phyloP scores from a whole-genome alignment of 139 green algal species.

The Chlamydomonas applanata region DNA sequence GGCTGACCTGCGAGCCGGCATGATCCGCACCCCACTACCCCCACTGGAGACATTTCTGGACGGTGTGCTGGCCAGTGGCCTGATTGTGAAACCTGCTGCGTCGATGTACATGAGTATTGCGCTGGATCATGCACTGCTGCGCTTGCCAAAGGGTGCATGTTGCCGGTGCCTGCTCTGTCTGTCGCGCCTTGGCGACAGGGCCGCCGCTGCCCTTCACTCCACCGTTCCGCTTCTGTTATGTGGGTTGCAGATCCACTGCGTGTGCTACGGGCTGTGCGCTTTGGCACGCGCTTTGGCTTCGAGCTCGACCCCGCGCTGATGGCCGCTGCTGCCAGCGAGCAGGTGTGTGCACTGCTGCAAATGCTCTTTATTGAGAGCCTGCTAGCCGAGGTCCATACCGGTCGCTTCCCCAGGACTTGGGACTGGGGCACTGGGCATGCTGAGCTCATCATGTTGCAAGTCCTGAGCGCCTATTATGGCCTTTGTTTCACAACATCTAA shows the following conservation, averaged over 20 bases:
- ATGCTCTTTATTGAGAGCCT: too few relatives aligned
- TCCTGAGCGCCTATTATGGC: too few relatives aligned
- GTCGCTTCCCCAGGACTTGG: too few relatives aligned
- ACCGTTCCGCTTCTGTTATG: background rate
- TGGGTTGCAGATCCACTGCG: conserved; percentile 81
- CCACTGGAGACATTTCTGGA: conserved; percentile 90
- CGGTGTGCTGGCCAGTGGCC: conserved; percentile 46
- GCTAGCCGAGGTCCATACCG: too few relatives aligned
- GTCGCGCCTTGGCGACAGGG: background rate
- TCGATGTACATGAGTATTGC: too few relatives aligned
- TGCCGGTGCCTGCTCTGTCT: too few relatives aligned
- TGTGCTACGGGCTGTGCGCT: conserved; percentile 88
- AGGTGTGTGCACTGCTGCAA: conserved; percentile 55
- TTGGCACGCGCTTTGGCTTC: conserved; percentile 88
- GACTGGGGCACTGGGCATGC: too few relatives aligned
- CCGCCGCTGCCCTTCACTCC: background rate
- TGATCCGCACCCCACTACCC: conserved; percentile 92
- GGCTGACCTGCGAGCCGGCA: conserved; percentile 77
- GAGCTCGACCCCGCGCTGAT: conserved; percentile 74
- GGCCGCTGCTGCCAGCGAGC: conserved; percentile 61
- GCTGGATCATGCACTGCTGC: too few relatives aligned
- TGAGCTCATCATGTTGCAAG: too few relatives aligned
- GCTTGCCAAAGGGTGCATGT: too few relatives aligned
- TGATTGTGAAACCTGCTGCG: too few relatives aligned
- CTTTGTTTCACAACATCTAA: too few relatives aligned